A percentile compares a stretch with the other conserved stretches of the same genome.
Conservation (phyloP, 2,329 filamentous ascomycete species). For the Falciphora oryzae region DNA sequence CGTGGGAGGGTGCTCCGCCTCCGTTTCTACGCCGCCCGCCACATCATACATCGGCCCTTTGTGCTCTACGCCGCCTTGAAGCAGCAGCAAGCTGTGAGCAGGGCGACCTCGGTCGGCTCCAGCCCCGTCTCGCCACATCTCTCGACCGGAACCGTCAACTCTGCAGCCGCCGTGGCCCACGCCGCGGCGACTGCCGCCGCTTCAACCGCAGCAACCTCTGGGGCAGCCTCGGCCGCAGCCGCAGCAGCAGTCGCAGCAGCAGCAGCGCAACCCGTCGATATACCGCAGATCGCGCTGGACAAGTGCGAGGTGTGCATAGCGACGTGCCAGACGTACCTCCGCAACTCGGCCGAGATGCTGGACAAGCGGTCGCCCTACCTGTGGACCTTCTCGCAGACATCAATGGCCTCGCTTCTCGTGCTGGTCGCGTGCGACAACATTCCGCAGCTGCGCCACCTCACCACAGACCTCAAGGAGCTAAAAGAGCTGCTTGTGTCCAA, state of each 20-base stretch:
- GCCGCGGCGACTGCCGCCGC: not conserved
- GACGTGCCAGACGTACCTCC: constrained; percentile 29
- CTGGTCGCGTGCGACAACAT: constrained; percentile 27
- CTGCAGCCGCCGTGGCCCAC: constrained; percentile 8
- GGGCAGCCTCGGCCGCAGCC: constrained; percentile 2
- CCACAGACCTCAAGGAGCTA: constrained; percentile 24
- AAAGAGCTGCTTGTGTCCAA: constrained; percentile 23
- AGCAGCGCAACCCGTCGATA: constrained; percentile 3
- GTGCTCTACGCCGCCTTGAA: constrained; percentile 24
- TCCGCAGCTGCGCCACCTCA: constrained; percentile 21
- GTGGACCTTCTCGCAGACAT: constrained; percentile 30
- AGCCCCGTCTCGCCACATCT: constrained; percentile 10
- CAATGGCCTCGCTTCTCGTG: constrained; percentile 28
- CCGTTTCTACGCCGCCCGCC: constrained; percentile 66
- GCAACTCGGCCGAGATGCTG: constrained; percentile 29
- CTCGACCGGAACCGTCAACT: constrained; percentile 3
- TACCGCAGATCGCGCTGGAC: constrained; percentile 26
- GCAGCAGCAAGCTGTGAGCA: constrained; percentile 12
- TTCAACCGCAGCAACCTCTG: not conserved
- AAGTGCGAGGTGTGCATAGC: constrained; percentile 29
- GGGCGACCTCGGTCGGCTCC: constrained; percentile 8
- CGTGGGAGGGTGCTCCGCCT: constrained; percentile 64
- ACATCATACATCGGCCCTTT: constrained; percentile 65
- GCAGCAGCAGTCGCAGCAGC: not conserved
- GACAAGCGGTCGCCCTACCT: constrained; percentile 31